Evolutionary conservation across 1,139 yeast genomes (phyloP).

Genomic region (Geotrichum restrictum): DNA sequence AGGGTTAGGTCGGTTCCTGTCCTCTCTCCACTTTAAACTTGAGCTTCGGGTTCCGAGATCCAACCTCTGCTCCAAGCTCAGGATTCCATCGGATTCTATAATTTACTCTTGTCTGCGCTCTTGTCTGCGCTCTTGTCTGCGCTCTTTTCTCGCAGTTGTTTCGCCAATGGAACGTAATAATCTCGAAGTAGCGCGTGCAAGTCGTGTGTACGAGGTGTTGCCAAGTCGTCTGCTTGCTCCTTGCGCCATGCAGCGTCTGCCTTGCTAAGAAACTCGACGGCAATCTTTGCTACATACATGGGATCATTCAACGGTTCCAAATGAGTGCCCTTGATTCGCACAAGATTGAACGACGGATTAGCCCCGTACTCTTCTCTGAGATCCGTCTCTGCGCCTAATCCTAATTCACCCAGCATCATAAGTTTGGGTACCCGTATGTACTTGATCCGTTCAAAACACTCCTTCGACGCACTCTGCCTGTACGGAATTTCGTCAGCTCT

Average conservation of each 20-base stretch:
- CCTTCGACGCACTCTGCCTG: background rate
- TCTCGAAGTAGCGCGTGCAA: conserved; percentile 11
- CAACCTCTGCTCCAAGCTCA: no score
- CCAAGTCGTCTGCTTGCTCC: conserved; percentile 7
- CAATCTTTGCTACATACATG: background rate
- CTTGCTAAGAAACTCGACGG: conserved; percentile 1
- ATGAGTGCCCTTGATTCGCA: conserved; percentile 5
- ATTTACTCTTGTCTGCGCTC: no score
- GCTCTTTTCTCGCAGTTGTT: background rate
- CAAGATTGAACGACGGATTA: background rate
- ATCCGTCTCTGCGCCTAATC: background rate
- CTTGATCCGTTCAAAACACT: background rate
- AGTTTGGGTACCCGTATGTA: conserved; percentile 11
- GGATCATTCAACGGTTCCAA: conserved; percentile 15
- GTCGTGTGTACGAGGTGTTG: conserved; percentile 4
- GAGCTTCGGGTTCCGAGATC: no score
- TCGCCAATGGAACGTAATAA: background rate
- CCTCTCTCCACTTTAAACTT: no score
- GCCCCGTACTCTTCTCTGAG: background rate
- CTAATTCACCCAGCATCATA: conserved; percentile 15
- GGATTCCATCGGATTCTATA: no score
- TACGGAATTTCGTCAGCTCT: conserved; percentile 6
- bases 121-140: background rate
- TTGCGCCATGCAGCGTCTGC: conserved; percentile 1
- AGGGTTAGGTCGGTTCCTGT: conserved; percentile 19